Base-by-base conservation (phyloP, 495 filamentous ascomycete genomes). In the Aspergillus panamensis region DNA sequence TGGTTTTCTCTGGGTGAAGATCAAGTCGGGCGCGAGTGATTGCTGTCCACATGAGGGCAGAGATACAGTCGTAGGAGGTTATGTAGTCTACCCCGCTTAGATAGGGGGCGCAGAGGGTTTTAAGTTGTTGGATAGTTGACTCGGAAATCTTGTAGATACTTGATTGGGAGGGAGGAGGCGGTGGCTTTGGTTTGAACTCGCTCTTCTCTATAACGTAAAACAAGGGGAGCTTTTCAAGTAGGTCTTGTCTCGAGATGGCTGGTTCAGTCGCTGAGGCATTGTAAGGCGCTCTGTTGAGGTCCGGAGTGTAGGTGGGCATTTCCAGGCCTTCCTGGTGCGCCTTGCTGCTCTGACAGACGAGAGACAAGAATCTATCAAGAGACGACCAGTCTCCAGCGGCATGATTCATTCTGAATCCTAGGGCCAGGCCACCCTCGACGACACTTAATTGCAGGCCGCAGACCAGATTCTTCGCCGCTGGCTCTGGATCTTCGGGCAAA, bases 381-480 rank as follows among this genome's bases (percentile, higher is more conserved):
- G 69, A 71, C 8, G 43, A 12, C 64, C 63, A 71, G 53, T 71
- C 69, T n/a, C 59, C 66, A 8, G 48, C 60, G 6, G 60, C 59
- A 30, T 71, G 69, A 30, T 66, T 59, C 19, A 67, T 42, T 31
- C 48, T 31, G 20, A 63, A 52, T 30, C 58, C 64, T 3, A 71
- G 8, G 21, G 66, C 55, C 12, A 71, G 17, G 17, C 69, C 66
- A 8, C 64, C 64, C 35, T 66, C 55, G 2, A 71, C 60, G 48
- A 67, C 1, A 25, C 33, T 66, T 13, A 69, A 17, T 43, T 71
- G 65, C 8, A 71, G 29, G 8, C n/a, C 31, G 53, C 66, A 64
- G 13, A 61, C 66, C 16, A 58, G 57, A n/a, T 58, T 60, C 14
- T 33, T 20, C 14, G 20, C 50, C 12, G 14, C 16, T 17, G 52